phyloP scores from a whole-genome alignment of 2,329 filamentous ascomycete species.

The Sporothrix luriei region DNA sequence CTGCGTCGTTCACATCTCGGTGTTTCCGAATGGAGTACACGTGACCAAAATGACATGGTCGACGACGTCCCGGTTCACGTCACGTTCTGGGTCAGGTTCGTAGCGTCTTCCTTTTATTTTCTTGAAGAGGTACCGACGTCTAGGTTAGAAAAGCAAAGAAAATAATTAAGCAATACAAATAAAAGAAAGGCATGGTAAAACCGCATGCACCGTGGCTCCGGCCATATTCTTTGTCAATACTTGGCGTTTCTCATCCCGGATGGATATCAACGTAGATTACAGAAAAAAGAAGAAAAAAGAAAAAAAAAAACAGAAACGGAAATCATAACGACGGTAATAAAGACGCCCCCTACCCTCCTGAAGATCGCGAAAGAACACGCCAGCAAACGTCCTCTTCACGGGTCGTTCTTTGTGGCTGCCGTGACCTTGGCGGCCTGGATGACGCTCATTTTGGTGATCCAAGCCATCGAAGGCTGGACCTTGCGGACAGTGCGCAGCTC shows the following conservation, averaged over 20 bases:
- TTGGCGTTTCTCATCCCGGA: slow-evolving; percentile 9
- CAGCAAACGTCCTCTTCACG: slow-evolving; percentile 2
- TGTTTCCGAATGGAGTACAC: not conserved
- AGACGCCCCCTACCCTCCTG: not conserved
- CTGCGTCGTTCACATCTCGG: not conserved
- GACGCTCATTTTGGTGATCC: slow-evolving; percentile 97
- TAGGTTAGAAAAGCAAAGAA: not conserved
- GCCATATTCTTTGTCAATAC: slow-evolving; percentile 1
- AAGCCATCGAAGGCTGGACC: slow-evolving; percentile 81
- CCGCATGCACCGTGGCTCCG: slow-evolving; percentile 5
- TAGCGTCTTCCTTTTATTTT: not conserved
- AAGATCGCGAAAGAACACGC: not conserved
- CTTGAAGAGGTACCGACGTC: slow-evolving; percentile 18
- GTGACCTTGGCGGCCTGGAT: slow-evolving; percentile 90
- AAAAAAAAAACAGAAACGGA: not conserved
- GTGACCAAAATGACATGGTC: not conserved
- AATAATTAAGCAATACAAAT: not conserved
- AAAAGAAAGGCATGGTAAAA: not conserved
- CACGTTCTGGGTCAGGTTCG: not conserved
- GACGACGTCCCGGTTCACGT: too few relatives aligned
- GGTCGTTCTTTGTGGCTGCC: slow-evolving; percentile 52
- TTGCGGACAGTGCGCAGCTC: slow-evolving; percentile 94
- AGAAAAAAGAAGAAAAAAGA: too few relatives aligned
- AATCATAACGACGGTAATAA: too few relatives aligned
- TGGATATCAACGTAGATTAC: not conserved